phyloP scores from a whole-genome alignment of 306 rosid species.

The Trifolium dubium region DNA sequence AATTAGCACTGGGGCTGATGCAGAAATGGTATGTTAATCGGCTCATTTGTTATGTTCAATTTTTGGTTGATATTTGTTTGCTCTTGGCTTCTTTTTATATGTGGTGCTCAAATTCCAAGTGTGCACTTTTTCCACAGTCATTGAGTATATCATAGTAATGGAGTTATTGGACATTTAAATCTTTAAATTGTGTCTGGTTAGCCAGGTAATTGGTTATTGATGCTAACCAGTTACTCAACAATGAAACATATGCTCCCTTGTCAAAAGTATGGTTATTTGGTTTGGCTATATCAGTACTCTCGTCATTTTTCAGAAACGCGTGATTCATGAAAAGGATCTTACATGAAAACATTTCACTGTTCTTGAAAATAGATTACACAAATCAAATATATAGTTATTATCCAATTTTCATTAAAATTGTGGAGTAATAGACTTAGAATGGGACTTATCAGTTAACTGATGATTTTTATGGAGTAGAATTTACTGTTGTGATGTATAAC shows the following conservation, averaged over 20 bases:
- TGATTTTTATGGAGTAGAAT: not conserved
- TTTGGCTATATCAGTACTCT: not conserved
- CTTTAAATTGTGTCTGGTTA: constrained; percentile 4
- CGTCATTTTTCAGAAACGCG: not conserved
- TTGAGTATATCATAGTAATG: not conserved
- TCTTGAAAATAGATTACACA: not conserved
- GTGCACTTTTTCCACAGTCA: not conserved
- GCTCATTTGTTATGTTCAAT: not conserved
- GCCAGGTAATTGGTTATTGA: not conserved
- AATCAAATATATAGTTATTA: not conserved
- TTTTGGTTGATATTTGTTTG: constrained; percentile 24
- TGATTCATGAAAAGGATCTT: not conserved
- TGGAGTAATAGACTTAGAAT: not conserved
- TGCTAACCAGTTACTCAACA: not conserved
- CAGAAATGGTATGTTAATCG: constrained; percentile 58
- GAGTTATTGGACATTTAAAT: constrained; percentile 11
- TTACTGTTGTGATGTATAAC: not conserved
- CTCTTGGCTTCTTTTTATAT: not conserved
- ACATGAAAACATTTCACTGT: not conserved
- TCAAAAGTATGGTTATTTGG: not conserved
- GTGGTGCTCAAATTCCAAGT: not conserved
- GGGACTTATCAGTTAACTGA: not conserved
- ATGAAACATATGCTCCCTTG: too few relatives aligned
- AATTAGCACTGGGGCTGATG: constrained; percentile 66
- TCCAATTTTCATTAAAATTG: not conserved